Base-by-base conservation (phyloP, 140 eudicot genomes). In the Ambrosia hybrid region DNA sequence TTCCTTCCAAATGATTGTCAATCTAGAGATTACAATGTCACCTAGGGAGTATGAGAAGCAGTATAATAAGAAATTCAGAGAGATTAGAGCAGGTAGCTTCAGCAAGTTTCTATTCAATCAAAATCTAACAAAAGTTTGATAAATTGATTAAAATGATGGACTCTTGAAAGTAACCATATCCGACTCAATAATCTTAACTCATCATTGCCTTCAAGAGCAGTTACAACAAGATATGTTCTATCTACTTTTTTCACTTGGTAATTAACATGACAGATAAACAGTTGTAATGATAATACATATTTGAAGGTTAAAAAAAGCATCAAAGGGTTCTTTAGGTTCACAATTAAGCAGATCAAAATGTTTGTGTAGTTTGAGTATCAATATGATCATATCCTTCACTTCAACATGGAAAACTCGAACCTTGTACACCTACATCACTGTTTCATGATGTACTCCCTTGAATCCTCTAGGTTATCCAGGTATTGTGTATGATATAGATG, bases 1-100 rank as follows among this genome's bases (percentile, higher is more conserved):
- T 74, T 91, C 68, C 73, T 84, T 59, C 70, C 84, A 75, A 72
- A 78, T 51, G 76, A 88, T 62, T 58, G 61, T 34, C 70, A 74
- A 71, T 71, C 72, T 82, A 79, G 68, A 37, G 74, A 78, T 64
- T 61, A 58, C 43, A 58, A 78, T 75, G 76, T 48, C 74, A 81
- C 56, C 66, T 67, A 74, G 61, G 9, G 45, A 61, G 60, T 53
- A 78, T 43, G 59, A 38, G 78, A 75, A 52, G 73, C 73, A 53
- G 69, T 63, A 62, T 56, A 39, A 43, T 73, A 63, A 63, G 72
- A 45, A 33, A 71, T 64, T 74, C 51, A 53, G 66, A 67, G 70
- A 78, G 11, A 14, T 30, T 13, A 16, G 75, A 57, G 41, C 57
- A 33, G 68, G 78, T 71, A 75, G 69, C 67, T 77, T 82, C 74